Evolutionary conservation across 2,329 filamentous ascomycete genomes (phyloP), one percentile per base, ranked within the genome.

Genomic region (Sporothrix schenckii): DNA sequence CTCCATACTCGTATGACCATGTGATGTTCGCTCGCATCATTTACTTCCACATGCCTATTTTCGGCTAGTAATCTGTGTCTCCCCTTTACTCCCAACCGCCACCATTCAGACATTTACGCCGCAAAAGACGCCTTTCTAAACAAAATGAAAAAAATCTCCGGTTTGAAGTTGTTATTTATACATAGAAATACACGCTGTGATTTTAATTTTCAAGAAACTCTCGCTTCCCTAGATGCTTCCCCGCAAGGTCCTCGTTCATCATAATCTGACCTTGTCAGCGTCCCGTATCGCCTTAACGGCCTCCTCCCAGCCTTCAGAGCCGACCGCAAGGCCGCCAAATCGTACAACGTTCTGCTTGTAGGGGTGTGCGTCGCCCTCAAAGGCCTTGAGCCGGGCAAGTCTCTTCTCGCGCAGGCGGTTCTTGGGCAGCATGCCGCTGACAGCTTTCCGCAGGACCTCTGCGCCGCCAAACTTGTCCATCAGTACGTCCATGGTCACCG

Each of bases 341-440:
- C 87, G 88, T 66, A 97, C 81, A 73, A 98, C 81, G 78, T 99
- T 99, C 80, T 90, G 81, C 86, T 92, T 92, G 80, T 97, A 98
- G 52, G 95, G 96, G 83, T 99, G 94, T 30, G 89, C 88, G 52
- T 88, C 85, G n/a, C 94, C 93, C 82, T 99, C 96, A 80, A 97
- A 99, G 6, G 92, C 94, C 87, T 98, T 99, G 79, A 99, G 82
- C 75, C 95, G 86, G 50, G 90, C 92, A 82, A 99, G 83, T 74
- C 96, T 84, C 84, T 93, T 92, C 80, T 97, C 93, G 76, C 94
- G 85, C 77, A 99, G 82, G 77, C 94, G 84, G 82, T 99, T 99
- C 87, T 99, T 99, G 69, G 95, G 95, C 81, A 99, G 81, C 95
- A 99, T 99, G 65, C 96, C 96, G 78, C 91, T 91, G 53, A 99